These are phyloP conservation scores for Aspergillus ostianus DNA, from an alignment of 495 filamentous ascomycete species.

Conservation along the genomic window DNA sequence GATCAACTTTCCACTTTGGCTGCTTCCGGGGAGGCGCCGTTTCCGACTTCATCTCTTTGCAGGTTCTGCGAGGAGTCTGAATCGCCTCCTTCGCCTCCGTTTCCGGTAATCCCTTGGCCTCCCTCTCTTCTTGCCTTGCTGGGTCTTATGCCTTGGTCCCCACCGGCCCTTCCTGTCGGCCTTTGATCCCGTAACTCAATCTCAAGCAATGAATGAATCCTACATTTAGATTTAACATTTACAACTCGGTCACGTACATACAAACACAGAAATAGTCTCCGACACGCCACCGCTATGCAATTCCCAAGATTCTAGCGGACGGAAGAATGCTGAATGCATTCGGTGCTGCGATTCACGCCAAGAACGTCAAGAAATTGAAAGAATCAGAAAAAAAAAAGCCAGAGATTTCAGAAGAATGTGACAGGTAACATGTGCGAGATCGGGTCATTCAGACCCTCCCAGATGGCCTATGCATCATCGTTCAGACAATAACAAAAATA, in stretches of 20 bases:
- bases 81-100: constrained; percentile 1
- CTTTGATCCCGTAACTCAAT: neutral
- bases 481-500: neutral
- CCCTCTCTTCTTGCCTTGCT: neutral
- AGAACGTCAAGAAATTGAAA: constrained; percentile 1
- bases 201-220: no score
- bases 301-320: constrained; percentile 8
- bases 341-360: neutral
- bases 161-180: neutral
- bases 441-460: neutral
- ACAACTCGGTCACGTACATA: neutral
- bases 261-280: constrained; percentile 1
- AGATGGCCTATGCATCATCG: no score
- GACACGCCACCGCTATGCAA: constrained; percentile 11
- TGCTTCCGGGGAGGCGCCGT: neutral
- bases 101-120: constrained; percentile 5
- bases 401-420: neutral
- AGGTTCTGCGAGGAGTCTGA: neutral
- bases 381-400: neutral
- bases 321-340: neutral
- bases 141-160: neutral
- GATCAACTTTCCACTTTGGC: neutral
- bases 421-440: constrained; percentile 1
- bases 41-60: neutral
- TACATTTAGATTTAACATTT: no score